Base-by-base conservation (phyloP, 805 yeast species). In the Kregervanrija pseudodelftensis region DNA sequence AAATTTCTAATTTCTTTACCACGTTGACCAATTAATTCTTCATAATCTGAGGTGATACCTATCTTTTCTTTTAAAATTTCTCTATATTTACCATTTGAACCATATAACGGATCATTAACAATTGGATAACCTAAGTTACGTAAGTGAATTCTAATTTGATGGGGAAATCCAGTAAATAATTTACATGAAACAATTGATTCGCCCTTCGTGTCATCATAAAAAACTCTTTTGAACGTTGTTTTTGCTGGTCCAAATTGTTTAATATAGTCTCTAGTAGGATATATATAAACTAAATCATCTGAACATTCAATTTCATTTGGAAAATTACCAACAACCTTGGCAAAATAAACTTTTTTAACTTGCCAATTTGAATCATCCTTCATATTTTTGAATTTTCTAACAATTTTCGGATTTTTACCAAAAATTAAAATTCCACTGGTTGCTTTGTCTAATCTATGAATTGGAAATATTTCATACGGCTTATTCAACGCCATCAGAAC, bases 131-230 rank as follows among this genome's bases (percentile, higher is more conserved):
- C 72, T 42, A 74, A 44, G 48, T 74, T 72, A 13, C 78, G 57
- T 12, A 76, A 55, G 55, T 77, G 82, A 8, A 76, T 73, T 11
- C 82, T 59, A 15, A 77, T 73, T 52, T 77, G 82, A 59, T 77
- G 82, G 60, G 70, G 72, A 41, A 70, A 66, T 0, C 82, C 82
- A 1, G 76, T 68, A 3, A 66, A 43, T 0, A 80, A 78, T 30
- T 53, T 51, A 48, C 80, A 76, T 42, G 52, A 36, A 3, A 76
- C 72, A 1, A 74, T 51, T 44, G 76, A 70, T 49, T 72, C 48
- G 33, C 57, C 48, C 12, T 40, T 34, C 5, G 47, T 43, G 2
- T 42, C 33, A 48, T 58, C 55, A 51, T 71, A 72, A 13, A 28
- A 11, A 1, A 58, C 3, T 15, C 44, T 39, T 15, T 48, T 38